Base-by-base conservation (phyloP, 2,329 filamentous ascomycete genomes). In the Penicillium verrucosum region DNA sequence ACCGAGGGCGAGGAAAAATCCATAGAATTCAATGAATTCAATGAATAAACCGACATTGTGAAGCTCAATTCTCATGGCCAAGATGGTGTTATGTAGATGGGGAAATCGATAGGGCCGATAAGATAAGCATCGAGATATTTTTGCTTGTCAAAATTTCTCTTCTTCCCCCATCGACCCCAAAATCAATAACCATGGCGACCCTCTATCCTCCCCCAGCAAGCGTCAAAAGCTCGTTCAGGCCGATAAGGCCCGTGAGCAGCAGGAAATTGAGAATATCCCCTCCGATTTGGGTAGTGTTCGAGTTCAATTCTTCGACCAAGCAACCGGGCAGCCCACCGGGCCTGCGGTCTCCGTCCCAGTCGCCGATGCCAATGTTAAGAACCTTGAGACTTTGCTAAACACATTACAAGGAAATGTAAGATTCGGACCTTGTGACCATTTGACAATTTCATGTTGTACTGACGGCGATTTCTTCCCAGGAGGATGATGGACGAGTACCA, bases 221-320 rank as follows among this genome's bases (percentile, higher is more conserved):
- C 85, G 92, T 60, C 92, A 96, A 71, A 89, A 87, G 74, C 85
- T 88, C 48, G 90, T 90, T 65, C 82, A 83, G 23, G 81, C 88
- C 40, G 89, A 90, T 65, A 85, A 85, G 68, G 84, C 89, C 8
- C 82, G 86, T 62, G 78, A 85, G 45, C 91, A 96, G 70, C 88
- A 94, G 70, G 87, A 92, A 77, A 82, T 93, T 50, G 79, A 86
- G 49, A 73, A 74, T 23, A 82, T 89, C 48, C 83, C 88, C 0
- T 84, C 85, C 34, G 82, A 89, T 62, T 78, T 85, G 47, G 92
- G 91, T 63, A 91, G 86, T 58, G 85, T 95, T 70, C 88, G 90
- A 73, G 87, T 95, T 46, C 89, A 93, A 64, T 97, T 97, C 75
- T 82, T 91, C 69, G 92, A 97, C 73, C 86, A 89, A 83, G 89